A percentile compares a stretch with the other conserved stretches of the same genome.
These are phyloP conservation scores for Sesbania bispinosa DNA, from an alignment of 306 rosid species.

Conservation along the genomic window DNA sequence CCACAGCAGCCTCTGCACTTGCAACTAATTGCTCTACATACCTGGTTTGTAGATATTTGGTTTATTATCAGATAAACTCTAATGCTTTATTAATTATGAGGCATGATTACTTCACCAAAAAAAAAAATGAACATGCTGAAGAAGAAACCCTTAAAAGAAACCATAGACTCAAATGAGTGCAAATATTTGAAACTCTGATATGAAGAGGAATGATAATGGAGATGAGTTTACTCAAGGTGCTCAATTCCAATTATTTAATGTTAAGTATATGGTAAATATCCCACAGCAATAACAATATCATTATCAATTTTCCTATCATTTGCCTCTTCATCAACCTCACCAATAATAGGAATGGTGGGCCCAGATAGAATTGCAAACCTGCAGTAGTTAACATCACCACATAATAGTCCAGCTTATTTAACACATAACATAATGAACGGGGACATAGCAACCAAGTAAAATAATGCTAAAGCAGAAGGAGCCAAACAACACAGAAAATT, in stretches of 20 bases:
- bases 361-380: slow-evolving; percentile 96
- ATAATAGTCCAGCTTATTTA: slow-evolving; percentile 26
- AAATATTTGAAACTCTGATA: slow-evolving; percentile 21
- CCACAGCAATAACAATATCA: slow-evolving; percentile 19
- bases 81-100: background rate
- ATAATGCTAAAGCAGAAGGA: slow-evolving; percentile 16
- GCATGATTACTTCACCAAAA: background rate
- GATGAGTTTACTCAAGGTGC: background rate
- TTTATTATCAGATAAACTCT: slow-evolving; percentile 21
- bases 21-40: slow-evolving; percentile 92
- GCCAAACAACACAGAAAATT: background rate
- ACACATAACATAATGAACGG: slow-evolving; percentile 9
- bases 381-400: slow-evolving; percentile 39
- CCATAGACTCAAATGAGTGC: slow-evolving; percentile 19
- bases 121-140: background rate
- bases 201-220: slow-evolving; percentile 15
- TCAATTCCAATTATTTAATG: slow-evolving; percentile 17
- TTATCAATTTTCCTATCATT: slow-evolving; percentile 72
- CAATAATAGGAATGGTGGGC: slow-evolving; percentile 96
- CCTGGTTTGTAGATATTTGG: slow-evolving; percentile 40
- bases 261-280: background rate
- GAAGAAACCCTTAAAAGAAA: slow-evolving; percentile 21
- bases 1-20: slow-evolving; percentile 97
- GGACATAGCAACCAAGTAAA: background rate
- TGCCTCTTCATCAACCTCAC: slow-evolving; percentile 94